Base-by-base conservation (phyloP, 805 yeast genomes). In the Maudiozyma serrabonitensis region DNA sequence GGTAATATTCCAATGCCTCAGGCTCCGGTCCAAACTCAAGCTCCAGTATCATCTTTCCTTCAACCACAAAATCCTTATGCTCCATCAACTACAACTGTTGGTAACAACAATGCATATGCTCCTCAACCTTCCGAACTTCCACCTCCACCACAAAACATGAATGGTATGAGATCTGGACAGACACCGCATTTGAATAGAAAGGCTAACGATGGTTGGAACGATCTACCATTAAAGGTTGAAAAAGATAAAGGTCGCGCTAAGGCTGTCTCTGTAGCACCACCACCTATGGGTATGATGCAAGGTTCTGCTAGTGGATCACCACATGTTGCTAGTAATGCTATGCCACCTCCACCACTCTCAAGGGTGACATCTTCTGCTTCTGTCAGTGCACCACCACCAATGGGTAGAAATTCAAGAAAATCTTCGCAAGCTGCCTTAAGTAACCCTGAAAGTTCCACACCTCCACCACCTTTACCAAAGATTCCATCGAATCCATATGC, bases 171-270 rank as follows among this genome's bases (percentile, higher is more conserved):
- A 16, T 65, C 69, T 35, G 69, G 70, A 18, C 70, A 67, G 56
- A 60, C 61, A 2, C 70, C 70, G 32, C 64, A 62, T 34, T 53
- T 66, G 35, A 66, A 63, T 47, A 63, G 52, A 41, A 63, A 65
- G 48, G 69, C 70, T 15, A 67, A 66, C 45, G 63, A 64, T 44
- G 70, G 70, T 21, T 67, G 70, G 70, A 67, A 67, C 48, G 69
- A 67, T 52, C 51, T 67, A 49, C 64, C 70, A 41, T 45, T 66
- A 28, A 60, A 59, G 13, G 59, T 64, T 7, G 61, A 61, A 37
- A 67, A 60, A 28, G 50, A 52, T 23, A 62, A 64, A 34, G 56
- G 58, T 11, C 63, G 70, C 52, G 69, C 68, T 12, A 66, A 66
- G 41, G 61, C 69, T 6, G 64, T 67, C 21, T 65, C 72, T 1